Evolutionary conservation across 345 rosid genomes (phyloP).

Genomic region (Citropsis articulata): DNA sequence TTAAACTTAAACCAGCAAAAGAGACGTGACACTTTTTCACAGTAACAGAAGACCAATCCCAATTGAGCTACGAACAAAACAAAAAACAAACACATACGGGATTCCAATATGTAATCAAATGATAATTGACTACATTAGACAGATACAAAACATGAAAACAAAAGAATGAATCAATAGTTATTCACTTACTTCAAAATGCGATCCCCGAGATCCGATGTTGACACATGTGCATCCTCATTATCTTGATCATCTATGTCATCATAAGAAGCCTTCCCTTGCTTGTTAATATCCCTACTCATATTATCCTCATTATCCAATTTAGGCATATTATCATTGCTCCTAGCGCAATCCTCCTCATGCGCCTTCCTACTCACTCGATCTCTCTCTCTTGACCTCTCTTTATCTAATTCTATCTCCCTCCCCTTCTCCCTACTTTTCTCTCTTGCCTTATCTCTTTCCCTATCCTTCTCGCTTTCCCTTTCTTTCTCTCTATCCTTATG

Average conservation of each 20-base stretch:
- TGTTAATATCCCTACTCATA: conserved; percentile 32
- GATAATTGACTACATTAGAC: background rate
- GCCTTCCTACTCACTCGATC: conserved; percentile 32
- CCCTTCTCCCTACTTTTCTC: conserved; percentile 32
- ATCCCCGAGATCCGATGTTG: conserved; percentile 45
- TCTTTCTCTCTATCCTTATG: conserved; percentile 41
- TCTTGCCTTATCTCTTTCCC: conserved; percentile 35
- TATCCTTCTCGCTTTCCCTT: conserved; percentile 42
- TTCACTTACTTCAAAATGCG: conserved; percentile 70
- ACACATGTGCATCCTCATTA: conserved; percentile 29
- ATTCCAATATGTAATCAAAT: background rate
- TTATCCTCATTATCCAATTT: conserved; percentile 36
- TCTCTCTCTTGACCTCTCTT: conserved; percentile 39
- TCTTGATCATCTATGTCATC: conserved; percentile 30
- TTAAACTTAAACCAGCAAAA: background rate
- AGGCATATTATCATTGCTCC: conserved; percentile 26
- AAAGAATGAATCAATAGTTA: background rate
- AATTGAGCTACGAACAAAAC: background rate
- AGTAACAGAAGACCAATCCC: background rate
- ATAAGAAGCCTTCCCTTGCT: conserved; percentile 20
- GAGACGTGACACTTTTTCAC: background rate
- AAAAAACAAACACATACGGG: background rate
- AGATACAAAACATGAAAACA: background rate
- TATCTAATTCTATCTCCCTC: conserved; percentile 33
- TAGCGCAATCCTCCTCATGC: conserved; percentile 32